These are phyloP conservation scores for Exophiala sideris DNA, from an alignment of 2,329 filamentous ascomycete genomes.

Conservation along the genomic window DNA sequence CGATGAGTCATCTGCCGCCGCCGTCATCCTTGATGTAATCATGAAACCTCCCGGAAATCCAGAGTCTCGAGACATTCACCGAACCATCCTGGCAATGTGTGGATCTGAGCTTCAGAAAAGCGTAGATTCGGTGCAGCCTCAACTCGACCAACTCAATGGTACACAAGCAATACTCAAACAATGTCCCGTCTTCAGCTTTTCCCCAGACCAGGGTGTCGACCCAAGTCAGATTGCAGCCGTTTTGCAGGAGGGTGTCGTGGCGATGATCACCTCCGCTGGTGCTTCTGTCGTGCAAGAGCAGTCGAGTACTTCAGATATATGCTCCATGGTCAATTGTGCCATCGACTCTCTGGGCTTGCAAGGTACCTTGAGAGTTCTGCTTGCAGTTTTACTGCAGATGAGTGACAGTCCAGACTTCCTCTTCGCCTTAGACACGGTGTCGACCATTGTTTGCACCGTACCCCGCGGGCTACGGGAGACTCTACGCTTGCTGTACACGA, in stretches of 20 bases:
- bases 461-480: slow-evolving; percentile 42
- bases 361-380: slow-evolving; percentile 36
- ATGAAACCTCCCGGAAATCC: slow-evolving; percentile 57
- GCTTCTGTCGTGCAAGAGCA: slow-evolving; percentile 27
- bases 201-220: slow-evolving; percentile 4
- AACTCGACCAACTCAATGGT: slow-evolving; percentile 9
- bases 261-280: slow-evolving; percentile 6
- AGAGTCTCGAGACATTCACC: slow-evolving; percentile 60
- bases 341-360: slow-evolving; percentile 41
- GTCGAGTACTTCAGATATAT: slow-evolving; percentile 54
- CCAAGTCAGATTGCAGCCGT: neutral
- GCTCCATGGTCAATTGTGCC: slow-evolving; percentile 31
- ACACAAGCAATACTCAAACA: slow-evolving; percentile 5
- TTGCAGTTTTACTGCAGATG: slow-evolving; percentile 44
- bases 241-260: slow-evolving; percentile 15
- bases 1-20: slow-evolving; percentile 44
- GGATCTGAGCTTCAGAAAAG: slow-evolving; percentile 7
- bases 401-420: slow-evolving; percentile 39
- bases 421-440: slow-evolving; percentile 43
- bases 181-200: slow-evolving; percentile 14
- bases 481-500: slow-evolving; percentile 38
- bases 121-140: slow-evolving; percentile 5
- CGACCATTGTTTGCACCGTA: slow-evolving; percentile 42
- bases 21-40: slow-evolving; percentile 54
- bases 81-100: slow-evolving; percentile 56